Base-by-base conservation (phyloP, 768 basidiomycete species). In the Mycena latifolia region DNA sequence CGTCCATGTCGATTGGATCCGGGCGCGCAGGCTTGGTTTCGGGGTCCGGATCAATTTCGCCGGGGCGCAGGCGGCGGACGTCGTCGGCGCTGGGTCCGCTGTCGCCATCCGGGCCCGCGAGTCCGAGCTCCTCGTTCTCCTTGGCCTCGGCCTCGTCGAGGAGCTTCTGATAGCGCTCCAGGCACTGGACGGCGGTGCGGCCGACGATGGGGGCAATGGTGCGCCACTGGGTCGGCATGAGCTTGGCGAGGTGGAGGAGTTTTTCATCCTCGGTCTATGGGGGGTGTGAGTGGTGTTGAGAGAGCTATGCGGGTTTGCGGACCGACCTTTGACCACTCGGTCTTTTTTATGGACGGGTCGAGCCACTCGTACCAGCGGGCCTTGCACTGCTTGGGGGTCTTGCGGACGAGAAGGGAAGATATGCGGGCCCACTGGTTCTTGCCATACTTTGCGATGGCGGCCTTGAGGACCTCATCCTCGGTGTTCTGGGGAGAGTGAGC, bases 161-260 rank as follows among this genome's bases (percentile, higher is more conserved):
- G 5, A 99, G 85, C 77, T 97, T 99, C 77, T 99, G 98, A 79
- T 99, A 99, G 35, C 98, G 91, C 77, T 99, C 98, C 31, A 99
- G 81, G 81, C 98, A 99, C 76, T 99, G 98, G 0, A 94, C 97
- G 0, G 98, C 98, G 1, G 98, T 99, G 29, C 98, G 88, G 45
- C 98, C 98, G 61, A 99, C 98, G 66, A 98, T 97, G 54, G 98
- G 98, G 5, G 98, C 96, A 71, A 99, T 97, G 25, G 98, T 98
- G 29, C 98, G 91, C 98, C 98, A 99, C 83, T 99, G 98, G 0
- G 98, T 99, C 0, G 98, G 98, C 96, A 99, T 99, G 65, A 99
- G 85, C 79, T 98, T 99, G 46, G 98, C 98, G 25, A 99, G 88
- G 77, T 99, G 96, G 14, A 99, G 85, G 4, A 99, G 88, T 78